Percentiles rank a stretch among this genome's conserved stretches.
Conservation (phyloP, 2,329 filamentous ascomycete species). For the Pseudogymnoascus sp. region DNA sequence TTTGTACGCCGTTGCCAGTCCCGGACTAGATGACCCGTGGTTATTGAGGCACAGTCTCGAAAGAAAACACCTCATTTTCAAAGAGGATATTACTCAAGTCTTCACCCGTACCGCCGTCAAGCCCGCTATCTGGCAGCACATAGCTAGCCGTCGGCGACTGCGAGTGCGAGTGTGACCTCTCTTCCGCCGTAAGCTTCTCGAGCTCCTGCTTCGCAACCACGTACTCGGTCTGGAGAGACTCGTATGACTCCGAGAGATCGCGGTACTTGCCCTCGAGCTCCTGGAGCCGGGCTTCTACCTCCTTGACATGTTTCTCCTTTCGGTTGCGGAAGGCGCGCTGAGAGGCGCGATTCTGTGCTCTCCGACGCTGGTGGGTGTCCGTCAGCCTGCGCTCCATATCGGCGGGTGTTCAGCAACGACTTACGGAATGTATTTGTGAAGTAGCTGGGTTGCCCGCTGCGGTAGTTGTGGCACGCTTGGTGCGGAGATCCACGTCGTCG, state of each 20-base stretch:
- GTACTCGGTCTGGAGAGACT: slow-evolving; percentile 35
- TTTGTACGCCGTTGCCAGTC: background rate
- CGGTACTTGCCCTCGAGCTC: slow-evolving; percentile 48
- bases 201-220: slow-evolving; percentile 25
- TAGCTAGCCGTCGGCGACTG: background rate
- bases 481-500: slow-evolving; percentile 27
- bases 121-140: background rate
- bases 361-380: slow-evolving; percentile 37
- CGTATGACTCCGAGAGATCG: slow-evolving; percentile 46
- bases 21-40: background rate
- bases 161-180: slow-evolving; percentile 1
- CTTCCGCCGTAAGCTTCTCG: slow-evolving; percentile 17
- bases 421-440: slow-evolving; percentile 28
- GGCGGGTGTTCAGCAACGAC: slow-evolving; percentile 11
- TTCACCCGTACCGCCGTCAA: background rate
- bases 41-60: background rate
- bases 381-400: slow-evolving; percentile 9
- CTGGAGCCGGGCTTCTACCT: slow-evolving; percentile 49
- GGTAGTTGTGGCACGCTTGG: slow-evolving; percentile 20
- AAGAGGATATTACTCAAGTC: slow-evolving; percentile 7
- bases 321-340: slow-evolving; percentile 54
- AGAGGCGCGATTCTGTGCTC: slow-evolving; percentile 53
- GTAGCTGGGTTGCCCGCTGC: slow-evolving; percentile 25
- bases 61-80: background rate
- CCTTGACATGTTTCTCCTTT: slow-evolving; percentile 57